Evolutionary conservation across 2,329 filamentous ascomycete genomes (phyloP).

Genomic region (Eutypa lata): DNA sequence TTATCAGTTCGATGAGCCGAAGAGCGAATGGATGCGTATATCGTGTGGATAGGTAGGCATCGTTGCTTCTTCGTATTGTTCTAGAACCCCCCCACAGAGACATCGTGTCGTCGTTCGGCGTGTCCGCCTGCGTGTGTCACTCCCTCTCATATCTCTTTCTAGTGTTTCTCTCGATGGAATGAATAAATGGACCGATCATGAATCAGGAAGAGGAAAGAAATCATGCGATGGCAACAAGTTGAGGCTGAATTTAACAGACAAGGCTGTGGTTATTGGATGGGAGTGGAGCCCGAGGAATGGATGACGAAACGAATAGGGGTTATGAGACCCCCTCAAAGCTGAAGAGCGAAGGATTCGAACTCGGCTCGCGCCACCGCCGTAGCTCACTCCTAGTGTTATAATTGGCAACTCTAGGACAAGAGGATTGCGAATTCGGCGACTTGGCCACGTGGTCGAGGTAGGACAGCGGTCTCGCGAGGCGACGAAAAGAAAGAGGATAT

Average conservation of each 20-base stretch:
- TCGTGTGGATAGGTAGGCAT: not conserved
- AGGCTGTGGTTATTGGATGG: not conserved
- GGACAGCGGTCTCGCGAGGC: slow-evolving; percentile 9
- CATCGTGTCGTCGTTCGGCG: no score
- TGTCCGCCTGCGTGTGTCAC: no score
- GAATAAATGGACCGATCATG: not conserved
- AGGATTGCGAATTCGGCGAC: slow-evolving; percentile 16
- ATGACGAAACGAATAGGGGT: not conserved
- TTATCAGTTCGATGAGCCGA: no score
- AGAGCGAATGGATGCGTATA: not conserved
- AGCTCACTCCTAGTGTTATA: slow-evolving; percentile 4
- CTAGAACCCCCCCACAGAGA: no score
- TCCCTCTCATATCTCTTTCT: no score
- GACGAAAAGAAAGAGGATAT: not conserved
- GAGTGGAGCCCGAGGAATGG: not conserved
- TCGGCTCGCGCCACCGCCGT: not conserved
- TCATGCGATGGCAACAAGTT: not conserved
- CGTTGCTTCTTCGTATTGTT: no score
- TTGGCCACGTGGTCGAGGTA: slow-evolving; percentile 16
- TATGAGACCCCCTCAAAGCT: no score
- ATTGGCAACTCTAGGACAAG: slow-evolving; percentile 15
- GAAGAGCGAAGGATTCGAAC: not conserved
- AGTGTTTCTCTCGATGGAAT: no score
- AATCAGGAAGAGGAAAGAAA: not conserved
- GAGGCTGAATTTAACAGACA: not conserved